Base-by-base conservation (phyloP, 345 rosid species). In the Carallia pectinifolia region DNA sequence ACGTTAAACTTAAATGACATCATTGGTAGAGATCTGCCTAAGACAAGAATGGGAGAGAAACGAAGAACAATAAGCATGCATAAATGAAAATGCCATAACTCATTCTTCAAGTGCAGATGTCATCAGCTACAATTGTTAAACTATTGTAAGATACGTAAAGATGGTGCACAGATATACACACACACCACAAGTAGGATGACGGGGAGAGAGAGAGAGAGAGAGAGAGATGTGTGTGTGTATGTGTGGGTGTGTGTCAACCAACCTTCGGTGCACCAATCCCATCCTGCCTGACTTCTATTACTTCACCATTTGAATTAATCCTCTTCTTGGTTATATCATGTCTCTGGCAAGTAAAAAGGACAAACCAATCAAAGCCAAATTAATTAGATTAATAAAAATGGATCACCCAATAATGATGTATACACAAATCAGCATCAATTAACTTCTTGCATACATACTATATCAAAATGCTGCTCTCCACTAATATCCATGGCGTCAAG, bases 401-500 rank as follows among this genome's bases (percentile, higher is more conserved):
- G 54, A 15, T 15, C 31, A 6, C 53, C 53, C 50, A 52, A 36
- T 6, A 53, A 54, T 10, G 54, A 34, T 10, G 36, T 16, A n/a
- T 15, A 72, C 54, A 64, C 37, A 56, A 64, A 30, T 7, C 37
- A 31, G n/a, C 19, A 47, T 47, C 5, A 31, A 56, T 10, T 40
- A 9, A 52, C 2, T 17, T 40, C 52, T 27, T 3, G 58, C 5
- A 31, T 31, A 67, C 77, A 33, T 64, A 77, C 81, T 19, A 77
- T 72, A 72, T 77, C 81, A 64, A 71, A 61, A 64, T 77, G 81
- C 52, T 72, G 76, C 72, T 77, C 81, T 59, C 81, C 81, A 50
- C 75, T 77, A 64, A 77, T 72, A 68, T 77, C 81, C 66, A 77
- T 72, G 66, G 77, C 70, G 64, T 77, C 81, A 19, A 77, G 40